Conservation (phyloP, 73 alveolate species). For the Paramecium sexaurelia region DNA sequence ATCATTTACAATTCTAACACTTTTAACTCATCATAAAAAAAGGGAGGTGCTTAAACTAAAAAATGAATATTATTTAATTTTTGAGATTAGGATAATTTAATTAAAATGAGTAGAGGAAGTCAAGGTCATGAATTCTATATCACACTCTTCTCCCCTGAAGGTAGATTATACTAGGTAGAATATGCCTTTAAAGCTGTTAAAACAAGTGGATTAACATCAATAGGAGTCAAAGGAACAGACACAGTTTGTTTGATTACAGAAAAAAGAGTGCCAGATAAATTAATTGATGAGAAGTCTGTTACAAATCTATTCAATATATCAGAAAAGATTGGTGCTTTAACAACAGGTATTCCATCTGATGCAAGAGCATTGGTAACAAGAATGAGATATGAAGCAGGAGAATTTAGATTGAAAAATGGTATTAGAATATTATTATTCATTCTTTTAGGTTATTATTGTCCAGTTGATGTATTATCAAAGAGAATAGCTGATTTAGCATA, state of each 20-base stretch:
- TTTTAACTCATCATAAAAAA: constrained; percentile 1
- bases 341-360: constrained; percentile 90
- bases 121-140: constrained; percentile 81
- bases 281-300: constrained; percentile 93
- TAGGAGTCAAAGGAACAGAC: constrained; percentile 95
- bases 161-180: constrained; percentile 93
- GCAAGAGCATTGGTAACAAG: constrained; percentile 84
- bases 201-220: constrained; percentile 89
- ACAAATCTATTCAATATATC: constrained; percentile 86
- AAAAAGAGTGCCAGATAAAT: constrained; percentile 88
- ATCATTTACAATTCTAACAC: constrained; percentile 39
- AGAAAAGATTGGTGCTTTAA: constrained; percentile 87
- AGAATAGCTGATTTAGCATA: constrained; percentile 88
- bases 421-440: neutral
- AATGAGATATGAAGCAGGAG: constrained; percentile 91
- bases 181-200: constrained; percentile 96
- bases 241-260: constrained; percentile 83
- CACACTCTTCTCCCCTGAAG: constrained; percentile 95
- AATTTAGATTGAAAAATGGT: constrained; percentile 90
- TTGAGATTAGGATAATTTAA: constrained; percentile 55
- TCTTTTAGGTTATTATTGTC: constrained; percentile 78
- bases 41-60: constrained; percentile 17
- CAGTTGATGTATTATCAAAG: constrained; percentile 92
- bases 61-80: constrained; percentile 6
- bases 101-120: constrained; percentile 61